Percentiles rank a stretch among this genome's conserved stretches.
phyloP scores from a whole-genome alignment of 805 yeast genomes.

The Suhomyces kilbournensis region DNA sequence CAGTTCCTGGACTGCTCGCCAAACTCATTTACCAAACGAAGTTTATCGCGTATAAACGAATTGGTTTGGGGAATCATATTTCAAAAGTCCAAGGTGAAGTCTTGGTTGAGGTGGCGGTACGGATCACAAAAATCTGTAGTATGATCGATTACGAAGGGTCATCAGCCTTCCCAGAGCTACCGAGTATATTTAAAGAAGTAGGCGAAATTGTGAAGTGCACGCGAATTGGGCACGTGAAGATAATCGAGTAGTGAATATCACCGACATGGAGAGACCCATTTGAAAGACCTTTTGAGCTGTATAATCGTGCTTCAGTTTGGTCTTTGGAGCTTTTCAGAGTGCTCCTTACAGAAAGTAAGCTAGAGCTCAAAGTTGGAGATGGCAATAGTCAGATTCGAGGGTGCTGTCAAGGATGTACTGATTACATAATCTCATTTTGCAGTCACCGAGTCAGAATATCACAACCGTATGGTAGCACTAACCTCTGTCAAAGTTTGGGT shows the following conservation, averaged over 20 bases:
- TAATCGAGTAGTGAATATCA: too few species aligned
- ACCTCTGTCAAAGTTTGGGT: not conserved
- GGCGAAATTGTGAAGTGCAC: not conserved
- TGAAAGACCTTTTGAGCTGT: not conserved
- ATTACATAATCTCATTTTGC: too few species aligned
- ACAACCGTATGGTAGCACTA: too few species aligned
- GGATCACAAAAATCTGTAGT: not conserved
- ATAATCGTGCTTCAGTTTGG: not conserved
- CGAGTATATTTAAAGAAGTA: not conserved
- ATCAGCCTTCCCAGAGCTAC: not conserved
- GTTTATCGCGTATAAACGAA: conserved; percentile 6
- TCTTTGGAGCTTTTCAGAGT: not conserved
- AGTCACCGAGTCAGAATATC: too few species aligned
- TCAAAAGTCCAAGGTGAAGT: too few species aligned
- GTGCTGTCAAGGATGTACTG: not conserved
- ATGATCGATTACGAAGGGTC: not conserved
- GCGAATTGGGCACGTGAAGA: not conserved
- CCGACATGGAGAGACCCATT: not conserved
- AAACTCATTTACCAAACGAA: conserved; percentile 1
- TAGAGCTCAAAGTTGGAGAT: not conserved
- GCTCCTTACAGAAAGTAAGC: not conserved
- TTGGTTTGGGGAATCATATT: not conserved
- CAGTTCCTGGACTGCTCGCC: conserved; percentile 9
- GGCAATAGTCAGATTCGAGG: not conserved
- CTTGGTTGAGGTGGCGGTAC: not conserved